phyloP scores from a whole-genome alignment of 208 protist species.

The Trypanosoma brucei region DNA sequence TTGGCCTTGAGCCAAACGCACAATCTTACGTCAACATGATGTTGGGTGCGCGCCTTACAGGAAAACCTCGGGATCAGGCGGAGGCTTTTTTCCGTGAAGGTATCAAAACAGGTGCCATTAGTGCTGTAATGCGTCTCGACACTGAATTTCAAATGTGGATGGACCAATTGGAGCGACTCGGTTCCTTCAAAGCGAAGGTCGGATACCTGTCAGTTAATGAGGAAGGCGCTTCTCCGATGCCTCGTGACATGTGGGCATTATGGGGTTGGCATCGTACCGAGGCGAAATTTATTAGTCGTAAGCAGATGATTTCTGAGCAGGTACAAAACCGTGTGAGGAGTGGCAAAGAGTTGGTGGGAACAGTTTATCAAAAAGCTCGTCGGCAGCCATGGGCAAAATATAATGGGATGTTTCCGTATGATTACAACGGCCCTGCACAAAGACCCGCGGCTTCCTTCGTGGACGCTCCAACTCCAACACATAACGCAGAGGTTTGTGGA shows the following conservation, averaged over 20 bases:
- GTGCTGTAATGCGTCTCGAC: constrained; percentile 78
- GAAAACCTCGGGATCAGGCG: constrained; percentile 46
- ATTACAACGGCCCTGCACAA: constrained; percentile 66
- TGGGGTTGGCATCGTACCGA: constrained; percentile 87
- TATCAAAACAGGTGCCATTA: constrained; percentile 49
- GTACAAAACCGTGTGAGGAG: constrained; percentile 56
- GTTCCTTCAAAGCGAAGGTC: constrained; percentile 68
- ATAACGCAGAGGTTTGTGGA: constrained; percentile 5
- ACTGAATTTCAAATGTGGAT: constrained; percentile 90
- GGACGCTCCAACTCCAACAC: constrained; percentile 42
- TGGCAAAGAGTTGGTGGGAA: constrained; percentile 68
- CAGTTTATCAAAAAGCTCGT: constrained; percentile 66
- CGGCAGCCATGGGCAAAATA: constrained; percentile 84
- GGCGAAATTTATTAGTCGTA: constrained; percentile 75
- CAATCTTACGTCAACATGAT: constrained; percentile 92
- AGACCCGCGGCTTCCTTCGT: constrained; percentile 40
- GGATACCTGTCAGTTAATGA: constrained; percentile 79
- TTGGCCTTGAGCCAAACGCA: constrained; percentile 78
- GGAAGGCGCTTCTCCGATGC: constrained; percentile 81
- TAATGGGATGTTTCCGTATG: constrained; percentile 73
- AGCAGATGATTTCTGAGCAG: constrained; percentile 57
- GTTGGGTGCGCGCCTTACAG: constrained; percentile 61
- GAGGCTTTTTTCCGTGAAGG: constrained; percentile 75
- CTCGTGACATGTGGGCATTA: constrained; percentile 82
- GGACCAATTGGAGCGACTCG: constrained; percentile 84